phyloP scores from a whole-genome alignment of 106 monocot species.

The Acanthochlamys bracteata region DNA sequence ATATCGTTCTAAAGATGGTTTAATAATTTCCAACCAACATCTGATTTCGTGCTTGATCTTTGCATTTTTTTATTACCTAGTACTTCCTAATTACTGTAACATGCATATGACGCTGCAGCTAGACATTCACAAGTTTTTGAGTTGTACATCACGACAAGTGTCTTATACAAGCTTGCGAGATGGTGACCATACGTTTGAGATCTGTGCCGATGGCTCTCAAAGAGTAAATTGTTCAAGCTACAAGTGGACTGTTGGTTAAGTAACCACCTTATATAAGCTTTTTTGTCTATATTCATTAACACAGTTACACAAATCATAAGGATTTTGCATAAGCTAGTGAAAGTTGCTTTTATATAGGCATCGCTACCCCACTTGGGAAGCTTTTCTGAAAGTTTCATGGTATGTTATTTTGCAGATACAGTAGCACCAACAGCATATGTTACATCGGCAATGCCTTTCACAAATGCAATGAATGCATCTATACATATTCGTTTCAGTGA shows the following conservation, averaged over 20 bases:
- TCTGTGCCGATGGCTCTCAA: constrained; percentile 45
- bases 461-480: constrained; percentile 60
- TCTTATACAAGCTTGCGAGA: constrained; percentile 49
- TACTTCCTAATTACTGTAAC: constrained; percentile 8
- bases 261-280: constrained; percentile 5
- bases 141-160: constrained; percentile 39
- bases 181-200: constrained; percentile 66
- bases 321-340: no score
- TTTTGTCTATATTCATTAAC: background rate
- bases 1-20: no score
- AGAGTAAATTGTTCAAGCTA: constrained; percentile 49
- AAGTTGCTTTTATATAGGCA: no score
- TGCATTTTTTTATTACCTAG: background rate
- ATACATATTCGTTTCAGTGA: constrained; percentile 63
- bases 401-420: constrained; percentile 65
- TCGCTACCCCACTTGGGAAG: no score
- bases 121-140: constrained; percentile 32
- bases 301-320: no score
- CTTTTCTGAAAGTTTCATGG: background rate
- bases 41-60: background rate
- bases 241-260: constrained; percentile 80
- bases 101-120: constrained; percentile 48
- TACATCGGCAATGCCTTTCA: constrained; percentile 44
- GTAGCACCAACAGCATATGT: constrained; percentile 78
- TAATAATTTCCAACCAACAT: no score